Conservation (phyloP, 2,329 filamentous ascomycete species). For the Curvularia lunata region DNA sequence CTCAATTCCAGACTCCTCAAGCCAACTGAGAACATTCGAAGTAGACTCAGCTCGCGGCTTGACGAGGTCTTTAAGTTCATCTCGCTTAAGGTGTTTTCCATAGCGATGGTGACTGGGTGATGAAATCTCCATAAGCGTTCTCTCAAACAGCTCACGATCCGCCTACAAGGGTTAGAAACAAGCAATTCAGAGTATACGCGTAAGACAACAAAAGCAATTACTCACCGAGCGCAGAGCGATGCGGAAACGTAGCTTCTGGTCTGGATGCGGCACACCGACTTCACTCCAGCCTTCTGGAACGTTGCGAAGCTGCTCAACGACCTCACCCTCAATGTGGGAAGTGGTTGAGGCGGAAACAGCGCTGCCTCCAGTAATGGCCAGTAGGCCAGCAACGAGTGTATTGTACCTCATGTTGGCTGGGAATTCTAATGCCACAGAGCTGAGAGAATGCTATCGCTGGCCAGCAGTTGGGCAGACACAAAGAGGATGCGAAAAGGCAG, state of each 20-base stretch:
- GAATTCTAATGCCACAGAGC: neutral
- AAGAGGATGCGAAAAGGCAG: neutral
- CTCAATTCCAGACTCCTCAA: constrained; percentile 59
- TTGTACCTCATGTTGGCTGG: constrained; percentile 37
- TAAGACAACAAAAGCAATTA: constrained; percentile 6
- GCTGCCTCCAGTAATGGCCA: constrained; percentile 41
- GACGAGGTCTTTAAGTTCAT: constrained; percentile 62
- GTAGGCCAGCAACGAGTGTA: constrained; percentile 40
- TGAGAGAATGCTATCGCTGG: neutral
- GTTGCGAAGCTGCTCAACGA: constrained; percentile 40
- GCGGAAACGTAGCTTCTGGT: constrained; percentile 47
- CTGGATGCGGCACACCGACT: constrained; percentile 40
- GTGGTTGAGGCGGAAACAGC: constrained; percentile 25
- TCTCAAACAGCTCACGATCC: constrained; percentile 60
- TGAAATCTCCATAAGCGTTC: constrained; percentile 66
- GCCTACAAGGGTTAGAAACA: constrained; percentile 50
- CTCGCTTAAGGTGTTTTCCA: constrained; percentile 67
- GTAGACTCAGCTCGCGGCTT: constrained; percentile 59
- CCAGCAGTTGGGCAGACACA: neutral
- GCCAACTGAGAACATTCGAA: constrained; percentile 61
- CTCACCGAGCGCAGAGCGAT: constrained; percentile 49
- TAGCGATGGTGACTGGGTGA: constrained; percentile 65
- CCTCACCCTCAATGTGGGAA: constrained; percentile 37
- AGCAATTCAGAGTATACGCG: neutral
- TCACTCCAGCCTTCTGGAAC: constrained; percentile 48